A percentile compares a stretch with the other conserved stretches of the same genome.
phyloP scores from a whole-genome alignment of 2,329 filamentous ascomycete genomes.

The Diplodia mutila region DNA sequence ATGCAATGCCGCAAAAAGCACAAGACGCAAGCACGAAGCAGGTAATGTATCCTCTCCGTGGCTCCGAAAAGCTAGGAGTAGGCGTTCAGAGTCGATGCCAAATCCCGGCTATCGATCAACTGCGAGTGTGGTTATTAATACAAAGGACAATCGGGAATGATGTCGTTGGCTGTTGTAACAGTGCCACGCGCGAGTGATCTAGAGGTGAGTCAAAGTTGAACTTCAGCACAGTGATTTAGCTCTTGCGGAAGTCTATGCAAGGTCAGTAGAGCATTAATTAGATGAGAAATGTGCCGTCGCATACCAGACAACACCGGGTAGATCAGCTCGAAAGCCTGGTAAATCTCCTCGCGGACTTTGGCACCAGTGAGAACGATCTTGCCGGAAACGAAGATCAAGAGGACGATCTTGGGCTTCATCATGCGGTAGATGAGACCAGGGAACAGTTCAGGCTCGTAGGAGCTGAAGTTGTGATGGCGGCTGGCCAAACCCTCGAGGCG shows the following conservation, averaged over 20 bases:
- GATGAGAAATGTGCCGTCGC: constrained; percentile 33
- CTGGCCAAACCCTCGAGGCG: constrained; percentile 93
- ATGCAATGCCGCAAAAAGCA: constrained; percentile 28
- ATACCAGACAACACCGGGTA: constrained; percentile 90
- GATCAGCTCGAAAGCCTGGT: constrained; percentile 62
- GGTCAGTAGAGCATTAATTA: constrained; percentile 33
- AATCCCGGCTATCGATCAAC: constrained; percentile 1
- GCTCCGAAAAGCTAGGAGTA: not conserved
- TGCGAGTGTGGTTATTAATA: constrained; percentile 18
- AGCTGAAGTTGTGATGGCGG: constrained; percentile 99
- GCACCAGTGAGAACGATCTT: constrained; percentile 98
- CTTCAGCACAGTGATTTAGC: constrained; percentile 16
- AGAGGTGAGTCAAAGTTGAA: not conserved
- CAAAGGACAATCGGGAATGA: constrained; percentile 12
- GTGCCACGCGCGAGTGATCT: constrained; percentile 19
- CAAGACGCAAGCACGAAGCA: constrained; percentile 23
- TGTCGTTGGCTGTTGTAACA: constrained; percentile 11
- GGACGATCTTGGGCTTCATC: constrained; percentile 99
- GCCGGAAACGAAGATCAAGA: constrained; percentile 95
- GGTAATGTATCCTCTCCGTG: not conserved
- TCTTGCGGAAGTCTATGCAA: constrained; percentile 29
- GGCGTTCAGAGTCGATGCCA: constrained; percentile 2
- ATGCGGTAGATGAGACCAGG: constrained; percentile 99
- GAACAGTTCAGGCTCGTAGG: constrained; percentile 97
- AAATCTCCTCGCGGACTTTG: constrained; percentile 95